phyloP scores from a whole-genome alignment of 2,329 filamentous ascomycete genomes.

The Nothomitra cinnamomea region DNA sequence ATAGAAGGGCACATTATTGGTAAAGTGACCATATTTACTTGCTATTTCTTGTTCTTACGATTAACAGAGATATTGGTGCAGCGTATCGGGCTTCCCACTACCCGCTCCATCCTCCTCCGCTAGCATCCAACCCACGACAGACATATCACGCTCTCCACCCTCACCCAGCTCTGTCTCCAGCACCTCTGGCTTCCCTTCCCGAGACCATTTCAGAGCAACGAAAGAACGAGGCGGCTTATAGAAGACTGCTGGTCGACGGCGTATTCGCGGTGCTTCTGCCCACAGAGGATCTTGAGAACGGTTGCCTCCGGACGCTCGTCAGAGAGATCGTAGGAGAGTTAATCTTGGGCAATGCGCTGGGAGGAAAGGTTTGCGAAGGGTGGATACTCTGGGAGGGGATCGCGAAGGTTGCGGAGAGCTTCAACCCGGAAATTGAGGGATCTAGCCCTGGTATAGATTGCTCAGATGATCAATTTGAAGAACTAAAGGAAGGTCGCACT shows the following conservation, averaged over 20 bases:
- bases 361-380: constrained; percentile 66
- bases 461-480: constrained; percentile 1
- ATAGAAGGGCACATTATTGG: constrained; percentile 66
- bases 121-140: constrained; percentile 44
- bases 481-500: not conserved
- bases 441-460: not conserved
- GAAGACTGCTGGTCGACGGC: constrained; percentile 72
- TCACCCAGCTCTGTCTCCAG: constrained; percentile 62
- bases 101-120: constrained; percentile 37
- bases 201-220: constrained; percentile 41
- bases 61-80: constrained; percentile 20
- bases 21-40: constrained; percentile 23
- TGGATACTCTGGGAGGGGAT: constrained; percentile 80
- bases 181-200: constrained; percentile 41
- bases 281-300: constrained; percentile 81
- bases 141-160: constrained; percentile 76
- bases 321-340: constrained; percentile 80
- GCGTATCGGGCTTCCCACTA: constrained; percentile 56
- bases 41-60: not conserved
- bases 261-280: constrained; percentile 71
- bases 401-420: constrained; percentile 43
- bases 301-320: constrained; percentile 66
- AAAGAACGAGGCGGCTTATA: constrained; percentile 67
- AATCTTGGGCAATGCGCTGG: constrained; percentile 67
- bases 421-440: constrained; percentile 13